Conservation (phyloP, 441 rosid genomes). For the Euphorbia celastroides region DNA sequence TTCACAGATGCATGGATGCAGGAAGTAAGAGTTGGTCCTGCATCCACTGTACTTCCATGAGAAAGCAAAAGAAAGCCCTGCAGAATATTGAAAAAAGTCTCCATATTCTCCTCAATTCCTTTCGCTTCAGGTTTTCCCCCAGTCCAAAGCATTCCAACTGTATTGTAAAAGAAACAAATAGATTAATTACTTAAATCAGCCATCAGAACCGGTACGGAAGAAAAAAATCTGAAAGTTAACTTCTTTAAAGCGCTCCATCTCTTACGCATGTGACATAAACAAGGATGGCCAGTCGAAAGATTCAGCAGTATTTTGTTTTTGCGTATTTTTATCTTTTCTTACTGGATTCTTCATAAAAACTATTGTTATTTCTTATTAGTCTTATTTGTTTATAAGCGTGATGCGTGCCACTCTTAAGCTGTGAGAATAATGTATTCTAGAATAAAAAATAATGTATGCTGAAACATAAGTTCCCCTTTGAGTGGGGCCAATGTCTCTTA, state of each 20-base stretch:
- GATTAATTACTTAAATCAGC: slow-evolving; percentile 1
- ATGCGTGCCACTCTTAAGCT: not conserved
- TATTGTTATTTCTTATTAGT: not conserved
- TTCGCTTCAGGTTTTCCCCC: slow-evolving; percentile 69
- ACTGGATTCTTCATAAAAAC: not conserved
- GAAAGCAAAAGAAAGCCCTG: slow-evolving; percentile 82
- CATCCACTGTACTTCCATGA: slow-evolving; percentile 72
- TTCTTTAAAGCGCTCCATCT: not conserved
- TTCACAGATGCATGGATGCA: slow-evolving; percentile 53
- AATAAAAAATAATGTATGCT: not conserved
- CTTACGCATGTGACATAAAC: not conserved
- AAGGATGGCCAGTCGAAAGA: not conserved
- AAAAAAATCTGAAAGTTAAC: not conserved
- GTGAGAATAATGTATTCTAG: not conserved
- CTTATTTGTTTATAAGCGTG: not conserved
- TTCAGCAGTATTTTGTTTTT: not conserved
- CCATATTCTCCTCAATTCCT: slow-evolving; percentile 66
- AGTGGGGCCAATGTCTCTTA: too few species aligned
- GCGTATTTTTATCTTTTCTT: not conserved
- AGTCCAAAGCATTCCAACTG: slow-evolving; percentile 92
- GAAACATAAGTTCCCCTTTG: not conserved
- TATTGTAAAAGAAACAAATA: slow-evolving; percentile 12
- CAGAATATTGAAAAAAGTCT: slow-evolving; percentile 56
- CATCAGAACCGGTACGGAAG: not conserved
- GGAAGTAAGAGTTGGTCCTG: slow-evolving; percentile 78